phyloP scores from a whole-genome alignment of 345 rosid species.

The Microcos paniculata region DNA sequence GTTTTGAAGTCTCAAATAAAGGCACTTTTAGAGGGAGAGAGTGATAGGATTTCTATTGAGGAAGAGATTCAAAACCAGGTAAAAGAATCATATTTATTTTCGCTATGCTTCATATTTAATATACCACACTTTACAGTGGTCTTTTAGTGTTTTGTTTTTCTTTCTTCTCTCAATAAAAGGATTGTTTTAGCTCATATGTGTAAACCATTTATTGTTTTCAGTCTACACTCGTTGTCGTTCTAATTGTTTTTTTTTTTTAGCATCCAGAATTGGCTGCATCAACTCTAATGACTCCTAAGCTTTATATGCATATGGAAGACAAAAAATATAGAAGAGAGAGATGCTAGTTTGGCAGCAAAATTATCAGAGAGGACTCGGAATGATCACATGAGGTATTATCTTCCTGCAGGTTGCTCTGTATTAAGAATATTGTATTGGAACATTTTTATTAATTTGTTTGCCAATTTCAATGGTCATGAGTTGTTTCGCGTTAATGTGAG shows the following conservation, averaged over 20 bases:
- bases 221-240: not conserved
- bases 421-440: not conserved
- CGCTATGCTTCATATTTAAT: not conserved
- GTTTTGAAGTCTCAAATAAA: constrained; percentile 93
- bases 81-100: not conserved
- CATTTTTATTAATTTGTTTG: constrained; percentile 16
- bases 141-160: not conserved
- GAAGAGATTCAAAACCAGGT: constrained; percentile 97
- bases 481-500: constrained; percentile 85
- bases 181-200: not conserved
- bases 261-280: constrained; percentile 61
- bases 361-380: constrained; percentile 95
- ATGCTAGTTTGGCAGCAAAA: constrained; percentile 75
- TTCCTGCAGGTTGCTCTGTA: not conserved
- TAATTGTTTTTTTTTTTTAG: constrained; percentile 36
- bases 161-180: not conserved
- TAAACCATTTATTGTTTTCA: constrained; percentile 7
- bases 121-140: not conserved
- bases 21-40: constrained; percentile 87
- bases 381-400: constrained; percentile 90
- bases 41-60: constrained; percentile 72
- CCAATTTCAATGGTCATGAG: constrained; percentile 83
- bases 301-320: constrained; percentile 91
- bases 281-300: constrained; percentile 85
- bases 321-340: constrained; percentile 77